Evolutionary conservation across 768 basidiomycete genomes (phyloP).

Genomic region (Lyophyllum semitale): DNA sequence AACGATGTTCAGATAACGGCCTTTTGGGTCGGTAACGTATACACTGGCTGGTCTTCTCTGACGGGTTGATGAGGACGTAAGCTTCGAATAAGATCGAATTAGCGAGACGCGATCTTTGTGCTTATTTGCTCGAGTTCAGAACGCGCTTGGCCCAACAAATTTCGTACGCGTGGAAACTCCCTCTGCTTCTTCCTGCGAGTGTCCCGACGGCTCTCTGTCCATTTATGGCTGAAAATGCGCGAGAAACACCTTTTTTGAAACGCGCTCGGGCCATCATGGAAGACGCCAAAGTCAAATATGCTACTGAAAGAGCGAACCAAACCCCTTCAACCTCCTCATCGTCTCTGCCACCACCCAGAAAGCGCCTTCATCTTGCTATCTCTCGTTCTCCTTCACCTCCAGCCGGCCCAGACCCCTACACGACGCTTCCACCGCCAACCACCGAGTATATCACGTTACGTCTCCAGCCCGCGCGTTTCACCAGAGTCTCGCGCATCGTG

Average conservation of each 20-base stretch:
- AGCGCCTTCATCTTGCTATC: background rate
- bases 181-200: background rate
- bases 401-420: background rate
- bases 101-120: background rate
- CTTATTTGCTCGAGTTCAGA: background rate
- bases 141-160: background rate
- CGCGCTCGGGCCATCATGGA: background rate
- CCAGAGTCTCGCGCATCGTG: conserved; percentile 11
- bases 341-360: background rate
- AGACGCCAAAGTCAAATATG: background rate
- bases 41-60: no score
- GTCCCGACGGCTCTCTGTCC: background rate
- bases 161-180: background rate
- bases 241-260: background rate
- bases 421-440: background rate
- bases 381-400: background rate
- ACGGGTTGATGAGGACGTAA: no score
- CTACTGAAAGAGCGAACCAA: background rate
- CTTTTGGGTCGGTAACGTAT: no score
- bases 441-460: background rate
- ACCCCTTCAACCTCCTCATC: background rate
- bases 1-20: no score
- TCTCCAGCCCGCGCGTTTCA: background rate
- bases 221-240: background rate
- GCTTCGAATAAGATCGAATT: background rate